Conservation (phyloP, 2,329 filamentous ascomycete species). For the Ophiostoma australiae region DNA sequence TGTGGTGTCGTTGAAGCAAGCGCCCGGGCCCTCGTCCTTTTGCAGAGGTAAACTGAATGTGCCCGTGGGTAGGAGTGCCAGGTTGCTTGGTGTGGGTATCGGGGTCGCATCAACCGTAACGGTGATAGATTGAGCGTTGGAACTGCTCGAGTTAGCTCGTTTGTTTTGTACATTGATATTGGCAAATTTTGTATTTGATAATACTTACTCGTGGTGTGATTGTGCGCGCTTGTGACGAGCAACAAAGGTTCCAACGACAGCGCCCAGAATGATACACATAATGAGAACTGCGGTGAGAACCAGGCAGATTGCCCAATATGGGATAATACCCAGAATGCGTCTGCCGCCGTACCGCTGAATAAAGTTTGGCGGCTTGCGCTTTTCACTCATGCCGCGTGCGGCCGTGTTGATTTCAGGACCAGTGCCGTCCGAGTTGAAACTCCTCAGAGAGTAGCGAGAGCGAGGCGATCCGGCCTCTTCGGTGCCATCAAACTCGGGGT, state of each 20-base stretch:
- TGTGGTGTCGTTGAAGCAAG: constrained; percentile 53
- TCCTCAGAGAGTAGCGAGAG: constrained; percentile 50
- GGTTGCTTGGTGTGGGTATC: constrained; percentile 47
- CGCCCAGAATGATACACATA: constrained; percentile 52
- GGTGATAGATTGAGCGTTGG: constrained; percentile 30
- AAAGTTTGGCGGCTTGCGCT: constrained; percentile 49
- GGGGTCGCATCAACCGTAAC: constrained; percentile 48
- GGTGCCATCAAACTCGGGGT: constrained; percentile 58
- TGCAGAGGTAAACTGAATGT: constrained; percentile 52
- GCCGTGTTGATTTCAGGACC: constrained; percentile 52
- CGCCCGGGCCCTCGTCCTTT: constrained; percentile 45
- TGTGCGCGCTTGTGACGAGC: constrained; percentile 33
- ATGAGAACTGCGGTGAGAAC: constrained; percentile 46
- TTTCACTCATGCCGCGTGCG: constrained; percentile 45
- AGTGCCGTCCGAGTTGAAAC: constrained; percentile 47
- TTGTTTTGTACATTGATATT: neutral
- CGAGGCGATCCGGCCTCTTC: constrained; percentile 50
- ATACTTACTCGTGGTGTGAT: constrained; percentile 23
- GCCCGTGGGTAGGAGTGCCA: constrained; percentile 52
- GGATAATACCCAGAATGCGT: constrained; percentile 55
- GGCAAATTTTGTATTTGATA: neutral
- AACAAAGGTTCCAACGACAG: constrained; percentile 50
- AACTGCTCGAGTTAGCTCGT: constrained; percentile 14
- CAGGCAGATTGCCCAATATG: constrained; percentile 57
- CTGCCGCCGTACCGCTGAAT: constrained; percentile 49